These are phyloP conservation scores for Epicoccum nigrum DNA, from an alignment of 2,329 filamentous ascomycete species.

Conservation along the genomic window DNA sequence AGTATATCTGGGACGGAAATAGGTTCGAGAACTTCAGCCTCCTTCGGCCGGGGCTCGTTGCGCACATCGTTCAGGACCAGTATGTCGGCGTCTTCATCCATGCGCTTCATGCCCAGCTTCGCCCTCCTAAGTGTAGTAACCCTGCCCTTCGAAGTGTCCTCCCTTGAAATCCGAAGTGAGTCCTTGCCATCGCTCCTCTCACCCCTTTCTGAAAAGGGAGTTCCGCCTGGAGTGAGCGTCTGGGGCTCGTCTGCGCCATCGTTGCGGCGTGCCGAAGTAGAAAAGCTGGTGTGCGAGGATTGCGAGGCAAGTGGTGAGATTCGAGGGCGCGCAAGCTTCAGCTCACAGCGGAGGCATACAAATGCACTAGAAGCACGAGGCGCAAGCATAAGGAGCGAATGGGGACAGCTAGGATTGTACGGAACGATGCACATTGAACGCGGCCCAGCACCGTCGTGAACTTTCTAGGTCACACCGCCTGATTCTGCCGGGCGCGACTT, in stretches of 20 bases:
- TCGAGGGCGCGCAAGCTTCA: conserved; percentile 33
- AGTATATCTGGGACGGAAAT: conserved; percentile 31
- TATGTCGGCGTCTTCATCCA: conserved; percentile 46
- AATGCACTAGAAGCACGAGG: conserved; percentile 45
- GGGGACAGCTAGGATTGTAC: conserved; percentile 7
- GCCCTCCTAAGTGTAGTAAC: conserved; percentile 37
- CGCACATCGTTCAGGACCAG: conserved; percentile 40
- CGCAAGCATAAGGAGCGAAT: conserved; percentile 43
- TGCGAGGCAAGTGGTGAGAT: conserved; percentile 21
- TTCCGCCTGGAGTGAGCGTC: background rate
- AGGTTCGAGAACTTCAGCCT: conserved; percentile 14
- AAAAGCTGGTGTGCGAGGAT: conserved; percentile 35
- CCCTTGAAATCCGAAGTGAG: conserved; percentile 1
- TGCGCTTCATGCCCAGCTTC: conserved; percentile 37
- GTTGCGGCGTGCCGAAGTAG: conserved; percentile 31
- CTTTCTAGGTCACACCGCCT: conserved; percentile 31
- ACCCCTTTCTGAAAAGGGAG: background rate
- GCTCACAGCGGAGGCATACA: conserved; percentile 49
- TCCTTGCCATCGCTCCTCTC: background rate
- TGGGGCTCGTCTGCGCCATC: conserved; percentile 28
- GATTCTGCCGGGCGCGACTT: conserved; percentile 40
- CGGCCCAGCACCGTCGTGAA: conserved; percentile 12
- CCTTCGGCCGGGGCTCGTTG: conserved; percentile 1
- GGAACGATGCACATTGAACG: conserved; percentile 6
- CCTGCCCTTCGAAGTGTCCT: conserved; percentile 28